These are phyloP conservation scores for Pharnaceum exiguum DNA, from an alignment of 148 eudicot species.

Conservation along the genomic window DNA sequence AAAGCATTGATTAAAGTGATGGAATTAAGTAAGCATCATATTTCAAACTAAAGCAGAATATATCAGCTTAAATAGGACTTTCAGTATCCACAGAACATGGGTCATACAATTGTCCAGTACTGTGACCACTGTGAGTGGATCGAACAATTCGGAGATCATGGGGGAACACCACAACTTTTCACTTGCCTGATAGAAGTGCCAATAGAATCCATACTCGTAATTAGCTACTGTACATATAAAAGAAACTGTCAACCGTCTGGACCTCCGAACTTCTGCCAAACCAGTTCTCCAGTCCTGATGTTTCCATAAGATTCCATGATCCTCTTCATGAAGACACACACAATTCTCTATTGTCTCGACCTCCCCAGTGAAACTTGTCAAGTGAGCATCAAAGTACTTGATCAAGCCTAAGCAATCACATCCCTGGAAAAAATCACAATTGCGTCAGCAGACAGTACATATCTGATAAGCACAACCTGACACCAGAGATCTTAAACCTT, in stretches of 20 bases:
- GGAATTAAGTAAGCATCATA: no score
- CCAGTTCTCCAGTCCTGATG: constrained; percentile 99
- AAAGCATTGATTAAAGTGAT: no score
- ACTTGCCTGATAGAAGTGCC: constrained; percentile 99
- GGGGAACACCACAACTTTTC: constrained; percentile 1
- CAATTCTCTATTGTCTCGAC: constrained; percentile 94
- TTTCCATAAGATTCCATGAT: constrained; percentile 97
- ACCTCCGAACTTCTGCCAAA: constrained; percentile 91
- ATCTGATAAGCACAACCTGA: no score
- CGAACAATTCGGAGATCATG: no score
- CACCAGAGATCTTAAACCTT: constrained; percentile 57
- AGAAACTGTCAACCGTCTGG: constrained; percentile 84
- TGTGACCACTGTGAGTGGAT: no score
- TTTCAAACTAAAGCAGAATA: no score
- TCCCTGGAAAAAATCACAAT: constrained; percentile 45
- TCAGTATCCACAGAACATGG: no score
- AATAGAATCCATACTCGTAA: constrained; percentile 95
- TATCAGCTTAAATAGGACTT: no score
- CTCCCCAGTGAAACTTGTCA: constrained; percentile 91
- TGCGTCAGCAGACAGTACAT: background rate
- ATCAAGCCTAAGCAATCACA: constrained; percentile 93
- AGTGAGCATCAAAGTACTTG: constrained; percentile 93
- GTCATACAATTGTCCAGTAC: no score
- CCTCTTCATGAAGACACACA: constrained; percentile 96
- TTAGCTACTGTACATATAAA: constrained; percentile 97